Evolutionary conservation across 441 rosid genomes (phyloP).

Genomic region (Dalechampia spathulata): DNA sequence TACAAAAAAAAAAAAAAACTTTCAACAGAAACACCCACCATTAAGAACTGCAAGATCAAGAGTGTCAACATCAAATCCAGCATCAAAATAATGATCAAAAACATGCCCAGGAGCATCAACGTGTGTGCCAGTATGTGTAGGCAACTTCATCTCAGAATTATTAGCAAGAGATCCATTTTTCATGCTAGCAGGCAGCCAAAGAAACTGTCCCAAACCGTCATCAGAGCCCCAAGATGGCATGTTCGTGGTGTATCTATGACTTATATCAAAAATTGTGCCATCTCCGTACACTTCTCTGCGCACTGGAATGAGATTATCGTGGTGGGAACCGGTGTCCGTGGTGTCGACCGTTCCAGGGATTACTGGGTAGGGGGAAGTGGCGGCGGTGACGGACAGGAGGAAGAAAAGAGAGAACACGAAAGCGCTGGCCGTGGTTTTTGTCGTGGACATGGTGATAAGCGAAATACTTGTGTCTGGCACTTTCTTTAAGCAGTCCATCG

Average conservation of each 20-base stretch:
- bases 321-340: conserved; percentile 15
- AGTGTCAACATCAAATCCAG: conserved; percentile 52
- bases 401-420: conserved; percentile 1
- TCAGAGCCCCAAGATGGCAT: conserved; percentile 26
- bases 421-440: not conserved
- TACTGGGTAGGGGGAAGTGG: conserved; percentile 16
- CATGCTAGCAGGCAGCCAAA: conserved; percentile 41
- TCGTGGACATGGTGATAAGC: too few relatives aligned
- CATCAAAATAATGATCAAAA: conserved; percentile 45
- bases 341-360: conserved; percentile 21
- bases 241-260: conserved; percentile 26
- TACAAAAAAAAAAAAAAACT: too few relatives aligned
- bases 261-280: conserved; percentile 41
- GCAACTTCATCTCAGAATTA: conserved; percentile 36
- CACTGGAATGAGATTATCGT: conserved; percentile 22
- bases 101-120: conserved; percentile 59
- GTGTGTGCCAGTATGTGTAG: conserved; percentile 52
- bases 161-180: conserved; percentile 45
- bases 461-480: too few relatives aligned
- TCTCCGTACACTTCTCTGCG: conserved; percentile 35
- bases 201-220: conserved; percentile 37
- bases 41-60: conserved; percentile 45
- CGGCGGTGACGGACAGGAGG: not conserved
- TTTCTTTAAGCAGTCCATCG: too few relatives aligned
- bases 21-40: conserved; percentile 1